Conservation (phyloP, 495 filamentous ascomycete species). For the Xeromyces bisporus region DNA sequence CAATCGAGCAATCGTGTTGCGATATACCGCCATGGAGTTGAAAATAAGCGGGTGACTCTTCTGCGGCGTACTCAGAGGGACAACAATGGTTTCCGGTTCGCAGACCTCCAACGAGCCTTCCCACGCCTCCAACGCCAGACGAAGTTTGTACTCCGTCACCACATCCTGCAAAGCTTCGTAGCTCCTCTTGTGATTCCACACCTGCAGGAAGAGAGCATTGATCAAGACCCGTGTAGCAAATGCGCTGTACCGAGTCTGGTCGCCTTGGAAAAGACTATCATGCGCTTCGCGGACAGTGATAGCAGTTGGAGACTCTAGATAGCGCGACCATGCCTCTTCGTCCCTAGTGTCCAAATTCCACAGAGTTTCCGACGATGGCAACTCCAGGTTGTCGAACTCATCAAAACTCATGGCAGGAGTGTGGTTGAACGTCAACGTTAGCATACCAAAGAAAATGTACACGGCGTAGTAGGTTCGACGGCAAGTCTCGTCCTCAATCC, state of each 20-base stretch:
- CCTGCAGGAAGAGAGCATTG: constrained; percentile 94
- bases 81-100: constrained; percentile 78
- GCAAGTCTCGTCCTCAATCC: constrained; percentile 94
- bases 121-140: constrained; percentile 92
- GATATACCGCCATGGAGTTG: constrained; percentile 95
- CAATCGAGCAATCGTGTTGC: constrained; percentile 80
- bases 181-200: constrained; percentile 97
- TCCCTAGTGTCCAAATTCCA: constrained; percentile 79
- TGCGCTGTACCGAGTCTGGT: constrained; percentile 81
- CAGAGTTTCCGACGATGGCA: constrained; percentile 84
- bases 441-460: constrained; percentile 94
- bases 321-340: constrained; percentile 69
- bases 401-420: constrained; percentile 95
- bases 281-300: constrained; percentile 87
- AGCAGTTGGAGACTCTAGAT: constrained; percentile 46
- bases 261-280: constrained; percentile 86
- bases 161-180: constrained; percentile 92
- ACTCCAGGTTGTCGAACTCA: constrained; percentile 82
- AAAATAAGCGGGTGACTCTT: constrained; percentile 97
- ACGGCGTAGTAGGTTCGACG: constrained; percentile 97
- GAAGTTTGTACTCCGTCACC: constrained; percentile 94
- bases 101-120: constrained; percentile 88
- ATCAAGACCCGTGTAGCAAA: constrained; percentile 98
- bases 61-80: constrained; percentile 84
- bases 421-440: constrained; percentile 95